Conservation (phyloP, 441 rosid genomes). For the Pelargonium citronellum region DNA sequence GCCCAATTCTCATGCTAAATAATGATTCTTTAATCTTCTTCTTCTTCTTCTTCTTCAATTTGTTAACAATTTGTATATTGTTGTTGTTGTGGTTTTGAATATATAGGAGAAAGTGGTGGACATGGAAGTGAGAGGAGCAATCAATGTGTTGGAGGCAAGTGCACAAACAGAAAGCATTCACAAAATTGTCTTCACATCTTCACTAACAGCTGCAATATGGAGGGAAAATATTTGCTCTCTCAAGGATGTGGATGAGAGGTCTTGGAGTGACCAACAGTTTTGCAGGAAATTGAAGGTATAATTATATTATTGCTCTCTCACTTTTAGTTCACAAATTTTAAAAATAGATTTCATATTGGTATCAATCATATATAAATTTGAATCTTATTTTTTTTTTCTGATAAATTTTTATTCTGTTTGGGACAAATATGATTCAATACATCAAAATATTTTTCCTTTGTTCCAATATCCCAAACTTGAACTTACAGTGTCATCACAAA, state of each 20-base stretch:
- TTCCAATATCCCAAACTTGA: too few species aligned
- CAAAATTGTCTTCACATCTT: conserved; percentile 66
- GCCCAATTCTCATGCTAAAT: too few species aligned
- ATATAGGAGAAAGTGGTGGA: conserved; percentile 51
- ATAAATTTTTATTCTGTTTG: too few species aligned
- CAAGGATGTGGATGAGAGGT: conserved; percentile 69
- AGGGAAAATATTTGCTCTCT: conserved; percentile 52
- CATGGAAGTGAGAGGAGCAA: conserved; percentile 76
- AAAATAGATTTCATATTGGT: too few species aligned
- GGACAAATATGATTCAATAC: too few species aligned
- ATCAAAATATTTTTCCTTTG: too few species aligned
- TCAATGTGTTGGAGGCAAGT: conserved; percentile 83
- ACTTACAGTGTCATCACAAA: too few species aligned
- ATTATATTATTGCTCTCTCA: too few species aligned
- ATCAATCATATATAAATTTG: too few species aligned
- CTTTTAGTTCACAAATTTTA: too few species aligned
- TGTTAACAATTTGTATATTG: not conserved
- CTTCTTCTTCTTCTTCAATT: not conserved
- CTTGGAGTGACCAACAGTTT: conserved; percentile 67
- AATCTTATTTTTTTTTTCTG: too few species aligned
- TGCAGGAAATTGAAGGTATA: conserved; percentile 68
- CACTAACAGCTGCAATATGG: conserved; percentile 79
- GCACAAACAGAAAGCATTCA: conserved; percentile 56
- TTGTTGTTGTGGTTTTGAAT: not conserved
- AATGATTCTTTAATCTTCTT: not conserved